phyloP scores from a whole-genome alignment of 371 early-diverging fungal species.

The Rhizopus sp. region DNA sequence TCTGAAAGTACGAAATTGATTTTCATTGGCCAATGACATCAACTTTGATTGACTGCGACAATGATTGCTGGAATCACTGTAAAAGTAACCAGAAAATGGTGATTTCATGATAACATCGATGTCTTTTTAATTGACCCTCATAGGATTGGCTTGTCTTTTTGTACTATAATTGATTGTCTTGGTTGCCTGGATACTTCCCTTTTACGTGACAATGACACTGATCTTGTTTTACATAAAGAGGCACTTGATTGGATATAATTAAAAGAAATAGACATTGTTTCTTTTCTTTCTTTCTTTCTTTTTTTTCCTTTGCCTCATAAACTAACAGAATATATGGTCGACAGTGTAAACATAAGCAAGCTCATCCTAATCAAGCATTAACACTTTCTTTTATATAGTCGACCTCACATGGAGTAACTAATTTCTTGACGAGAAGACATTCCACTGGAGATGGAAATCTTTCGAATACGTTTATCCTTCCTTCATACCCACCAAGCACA shows the following conservation, averaged over 20 bases:
- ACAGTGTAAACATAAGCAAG: constrained; percentile 17
- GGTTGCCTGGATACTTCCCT: too few relatives aligned
- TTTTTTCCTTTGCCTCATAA: neutral
- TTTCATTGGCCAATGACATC: too few relatives aligned
- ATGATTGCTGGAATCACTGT: too few relatives aligned
- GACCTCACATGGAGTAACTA: constrained; percentile 27
- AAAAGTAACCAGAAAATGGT: too few relatives aligned
- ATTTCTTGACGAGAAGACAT: constrained; percentile 39
- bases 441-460: constrained; percentile 33
- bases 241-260: neutral
- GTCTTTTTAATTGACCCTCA: too few relatives aligned
- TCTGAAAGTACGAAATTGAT: too few relatives aligned
- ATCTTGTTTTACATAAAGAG: too few relatives aligned
- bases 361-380: neutral
- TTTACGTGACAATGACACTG: too few relatives aligned
- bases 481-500: constrained; percentile 39
- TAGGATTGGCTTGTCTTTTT: too few relatives aligned
- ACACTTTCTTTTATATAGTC: constrained; percentile 13
- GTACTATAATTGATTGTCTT: too few relatives aligned
- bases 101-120: too few relatives aligned
- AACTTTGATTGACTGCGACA: too few relatives aligned
- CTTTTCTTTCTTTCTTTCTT: constrained; percentile 1
- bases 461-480: constrained; percentile 18
- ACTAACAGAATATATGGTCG: constrained; percentile 13
- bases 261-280: neutral